phyloP scores from a whole-genome alignment of 805 yeast genomes.

The Candida manassasensis region DNA sequence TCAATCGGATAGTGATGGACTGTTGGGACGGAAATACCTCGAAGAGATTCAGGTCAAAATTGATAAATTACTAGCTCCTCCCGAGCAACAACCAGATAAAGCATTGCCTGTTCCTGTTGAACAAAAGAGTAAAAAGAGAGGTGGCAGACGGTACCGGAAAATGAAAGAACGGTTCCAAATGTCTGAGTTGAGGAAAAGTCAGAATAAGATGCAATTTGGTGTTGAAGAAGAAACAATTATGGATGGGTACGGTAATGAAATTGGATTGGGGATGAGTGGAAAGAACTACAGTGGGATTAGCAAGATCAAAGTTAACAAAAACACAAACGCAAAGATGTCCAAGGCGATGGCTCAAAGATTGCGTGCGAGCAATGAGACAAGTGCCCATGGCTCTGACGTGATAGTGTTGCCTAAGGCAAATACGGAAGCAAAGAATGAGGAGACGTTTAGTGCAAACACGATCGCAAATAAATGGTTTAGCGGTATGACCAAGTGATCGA shows the following conservation, averaged over 20 bases:
- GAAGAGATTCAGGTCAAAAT: conserved; percentile 59
- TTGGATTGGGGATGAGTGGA: conserved; percentile 74
- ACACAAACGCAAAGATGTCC: conserved; percentile 55
- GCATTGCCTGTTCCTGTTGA: conserved; percentile 76
- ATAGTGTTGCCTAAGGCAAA: background rate
- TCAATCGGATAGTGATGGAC: conserved; percentile 38
- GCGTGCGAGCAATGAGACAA: conserved; percentile 11
- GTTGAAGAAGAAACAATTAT: conserved; percentile 56
- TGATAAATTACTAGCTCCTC: conserved; percentile 73
- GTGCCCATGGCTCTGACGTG: background rate
- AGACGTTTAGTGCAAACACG: too few species aligned
- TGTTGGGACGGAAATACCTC: conserved; percentile 54
- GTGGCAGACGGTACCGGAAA: conserved; percentile 77
- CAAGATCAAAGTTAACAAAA: conserved; percentile 33
- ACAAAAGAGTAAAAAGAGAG: conserved; percentile 73
- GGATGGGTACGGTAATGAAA: conserved; percentile 73
- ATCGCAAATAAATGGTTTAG: conserved; percentile 17
- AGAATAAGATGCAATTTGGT: conserved; percentile 82
- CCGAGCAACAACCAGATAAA: conserved; percentile 54
- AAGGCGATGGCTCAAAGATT: conserved; percentile 56
- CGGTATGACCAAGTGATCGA: conserved; percentile 14
- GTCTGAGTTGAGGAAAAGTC: conserved; percentile 78
- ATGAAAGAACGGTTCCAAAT: conserved; percentile 74
- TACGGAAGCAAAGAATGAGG: conserved; percentile 2
- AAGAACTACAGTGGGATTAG: conserved; percentile 17